Conservation (phyloP, 345 rosid species). For the Camelina hispida region DNA sequence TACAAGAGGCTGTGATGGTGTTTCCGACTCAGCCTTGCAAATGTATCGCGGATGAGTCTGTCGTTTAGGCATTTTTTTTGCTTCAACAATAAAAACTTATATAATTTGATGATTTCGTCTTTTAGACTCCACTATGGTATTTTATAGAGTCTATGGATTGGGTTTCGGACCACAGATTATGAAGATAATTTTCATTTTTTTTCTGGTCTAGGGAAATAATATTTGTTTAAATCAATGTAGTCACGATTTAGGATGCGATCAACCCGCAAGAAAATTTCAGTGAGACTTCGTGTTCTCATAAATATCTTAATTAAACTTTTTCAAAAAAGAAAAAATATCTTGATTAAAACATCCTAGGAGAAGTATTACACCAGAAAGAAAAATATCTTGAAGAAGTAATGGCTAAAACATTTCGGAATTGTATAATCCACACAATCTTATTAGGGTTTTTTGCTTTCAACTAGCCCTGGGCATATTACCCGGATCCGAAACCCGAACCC, state of each 20-base stretch:
- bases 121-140: background rate
- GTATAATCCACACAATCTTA: background rate
- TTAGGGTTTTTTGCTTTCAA: background rate
- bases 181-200: background rate
- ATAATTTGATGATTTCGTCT: conserved; percentile 12
- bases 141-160: conserved; percentile 26
- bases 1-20: conserved; percentile 23
- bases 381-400: background rate
- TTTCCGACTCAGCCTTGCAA: background rate
- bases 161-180: conserved; percentile 20
- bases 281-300: background rate
- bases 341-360: too few species aligned
- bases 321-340: too few species aligned
- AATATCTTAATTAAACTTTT: background rate
- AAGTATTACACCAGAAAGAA: background rate
- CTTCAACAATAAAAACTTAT: background rate
- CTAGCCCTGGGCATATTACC: too few species aligned
- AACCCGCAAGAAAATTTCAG: too few species aligned
- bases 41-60: conserved; percentile 1
- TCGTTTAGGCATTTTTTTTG: conserved; percentile 12
- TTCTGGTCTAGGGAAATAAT: background rate
- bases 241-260: background rate
- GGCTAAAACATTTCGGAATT: background rate
- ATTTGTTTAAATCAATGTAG: background rate
- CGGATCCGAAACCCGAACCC: too few species aligned